Base-by-base conservation (phyloP, 1,139 yeast species). In the Kodamaea sp. region DNA sequence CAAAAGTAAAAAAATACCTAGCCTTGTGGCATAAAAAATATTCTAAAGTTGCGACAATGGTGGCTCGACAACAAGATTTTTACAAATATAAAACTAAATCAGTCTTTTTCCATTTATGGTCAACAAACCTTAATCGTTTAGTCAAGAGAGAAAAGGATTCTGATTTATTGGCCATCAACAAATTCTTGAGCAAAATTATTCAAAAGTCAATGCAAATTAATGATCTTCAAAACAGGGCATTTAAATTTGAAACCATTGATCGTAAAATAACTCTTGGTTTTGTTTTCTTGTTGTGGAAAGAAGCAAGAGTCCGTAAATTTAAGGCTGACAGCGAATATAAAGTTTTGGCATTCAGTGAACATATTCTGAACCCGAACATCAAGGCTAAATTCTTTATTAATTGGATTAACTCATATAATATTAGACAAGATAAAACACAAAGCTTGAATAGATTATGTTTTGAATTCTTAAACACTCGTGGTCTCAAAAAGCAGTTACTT, bases 361-460 rank as follows among this genome's bases (percentile, higher is more conserved):
- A 36, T 2, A 29, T 52, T 2, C 29, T 43, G 2, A 29, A 35
- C 7, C 57, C 55, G 0, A 46, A 44, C 12, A n/a, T 46, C 7
- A 36, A 43, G 26, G 31, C 47, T 3, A 40, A 43, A 12, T 29
- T 31, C n/a, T 45, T 65, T 7, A 32, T 42, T 7, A 26, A 31
- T 4, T 65, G 70, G 70, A 55, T 58, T 1, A 32, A 41, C 2
- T 32, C 43, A 9, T 60, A 48, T 36, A 56, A 58, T 39, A 33
- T 38, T 2, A 27, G n/a, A 4, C 53, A 46, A 27, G 29, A 41
- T 1, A 46, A 34, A 22, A 39, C 41, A 5, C 15, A 29, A 2
- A 43, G 38, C 2, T 50, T 64, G 35, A 48, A 53, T 6, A 10
- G 32, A 3, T 42, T 34, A 24, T 50, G 52, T 34, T 41, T 46